A percentile compares a stretch with the other conserved stretches of the same genome.
These are phyloP conservation scores for Gossypium sturtianum DNA, from an alignment of 345 rosid genomes.

Conservation along the genomic window DNA sequence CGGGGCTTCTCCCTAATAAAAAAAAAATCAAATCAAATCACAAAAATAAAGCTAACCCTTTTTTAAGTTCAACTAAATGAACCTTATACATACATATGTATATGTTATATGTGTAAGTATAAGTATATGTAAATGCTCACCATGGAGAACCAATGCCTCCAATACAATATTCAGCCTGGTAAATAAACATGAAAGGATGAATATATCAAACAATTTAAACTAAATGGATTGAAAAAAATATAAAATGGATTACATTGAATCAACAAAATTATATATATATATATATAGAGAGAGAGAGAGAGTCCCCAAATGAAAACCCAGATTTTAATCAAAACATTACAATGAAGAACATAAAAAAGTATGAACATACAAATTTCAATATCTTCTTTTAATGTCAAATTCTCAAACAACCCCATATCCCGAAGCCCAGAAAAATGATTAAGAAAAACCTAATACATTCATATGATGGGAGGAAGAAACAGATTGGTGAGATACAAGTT, in stretches of 20 bases:
- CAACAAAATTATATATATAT: background rate
- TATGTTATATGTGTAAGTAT: background rate
- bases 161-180: slow-evolving; percentile 58
- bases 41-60: background rate
- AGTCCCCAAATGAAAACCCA: slow-evolving; percentile 18
- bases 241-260: background rate
- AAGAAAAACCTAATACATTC: background rate
- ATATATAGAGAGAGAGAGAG: too few species aligned
- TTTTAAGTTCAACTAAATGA: background rate
- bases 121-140: slow-evolving; percentile 44
- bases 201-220: slow-evolving; percentile 25
- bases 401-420: background rate
- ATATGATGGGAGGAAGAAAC: background rate
- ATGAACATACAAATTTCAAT: background rate
- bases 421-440: background rate
- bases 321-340: background rate
- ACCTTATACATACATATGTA: too few species aligned
- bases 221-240: background rate
- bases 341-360: background rate
- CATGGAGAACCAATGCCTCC: slow-evolving; percentile 68
- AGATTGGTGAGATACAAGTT: slow-evolving; percentile 11
- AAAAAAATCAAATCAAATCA: slow-evolving; percentile 12
- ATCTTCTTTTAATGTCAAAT: slow-evolving; percentile 2
- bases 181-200: slow-evolving; percentile 34
- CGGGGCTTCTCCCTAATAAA: slow-evolving; percentile 75